Percentiles rank a stretch among this genome's conserved stretches.
Conservation (phyloP, 1,139 yeast species). For the Yamadazyma triangularis region DNA sequence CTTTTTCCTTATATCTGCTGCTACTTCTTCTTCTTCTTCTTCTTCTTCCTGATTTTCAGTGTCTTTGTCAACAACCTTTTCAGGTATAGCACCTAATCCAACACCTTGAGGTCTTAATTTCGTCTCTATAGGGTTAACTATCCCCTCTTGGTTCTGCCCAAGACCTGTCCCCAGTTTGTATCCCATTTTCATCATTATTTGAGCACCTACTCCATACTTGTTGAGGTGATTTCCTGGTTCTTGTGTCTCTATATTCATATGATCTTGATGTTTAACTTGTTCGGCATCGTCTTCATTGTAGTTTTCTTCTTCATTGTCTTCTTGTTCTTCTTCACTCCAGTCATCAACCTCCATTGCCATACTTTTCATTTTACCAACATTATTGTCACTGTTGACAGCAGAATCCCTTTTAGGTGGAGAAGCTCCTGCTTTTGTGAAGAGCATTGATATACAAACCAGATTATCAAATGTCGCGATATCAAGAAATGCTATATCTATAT, state of each 20-base stretch:
- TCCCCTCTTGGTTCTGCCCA: constrained; percentile 70
- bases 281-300: too few species aligned
- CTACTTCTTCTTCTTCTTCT: too few species aligned
- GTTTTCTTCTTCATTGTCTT: too few species aligned
- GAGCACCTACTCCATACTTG: constrained; percentile 82
- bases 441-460: too few species aligned
- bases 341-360: not conserved
- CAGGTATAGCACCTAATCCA: constrained; percentile 65
- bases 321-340: constrained; percentile 2
- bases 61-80: constrained; percentile 14
- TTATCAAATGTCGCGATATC: too few species aligned
- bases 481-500: too few species aligned
- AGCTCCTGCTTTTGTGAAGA: constrained; percentile 3
- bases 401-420: not conserved
- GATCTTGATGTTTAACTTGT: not conserved
- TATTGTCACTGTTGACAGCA: not conserved
- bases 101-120: constrained; percentile 58
- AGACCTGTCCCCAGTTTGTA: constrained; percentile 79
- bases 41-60: constrained; percentile 9
- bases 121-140: constrained; percentile 72
- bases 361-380: not conserved
- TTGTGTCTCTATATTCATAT: not conserved
- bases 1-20: constrained; percentile 12
- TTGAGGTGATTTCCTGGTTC: too few species aligned
- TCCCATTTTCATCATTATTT: constrained; percentile 79